phyloP scores from a whole-genome alignment of 1,139 yeast species.

The Debaryomycetaceae sp. region DNA sequence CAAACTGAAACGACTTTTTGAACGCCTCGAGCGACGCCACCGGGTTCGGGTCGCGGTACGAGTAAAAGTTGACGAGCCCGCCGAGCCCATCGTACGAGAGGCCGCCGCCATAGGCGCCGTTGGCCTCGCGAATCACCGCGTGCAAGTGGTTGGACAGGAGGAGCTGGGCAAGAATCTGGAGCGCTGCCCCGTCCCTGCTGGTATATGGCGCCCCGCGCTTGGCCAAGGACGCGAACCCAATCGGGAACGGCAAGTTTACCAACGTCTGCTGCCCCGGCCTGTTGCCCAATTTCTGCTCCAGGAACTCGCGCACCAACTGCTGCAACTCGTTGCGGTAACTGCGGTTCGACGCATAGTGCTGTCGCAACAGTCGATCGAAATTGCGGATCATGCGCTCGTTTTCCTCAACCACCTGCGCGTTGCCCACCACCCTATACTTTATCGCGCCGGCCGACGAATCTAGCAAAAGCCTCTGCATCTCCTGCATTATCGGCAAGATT shows the following conservation, averaged over 20 bases:
- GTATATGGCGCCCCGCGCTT: constrained; percentile 57
- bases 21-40: constrained; percentile 55
- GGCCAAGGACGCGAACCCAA: constrained; percentile 70
- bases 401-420: constrained; percentile 24
- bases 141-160: constrained; percentile 78
- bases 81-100: constrained; percentile 73
- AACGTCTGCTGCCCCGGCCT: constrained; percentile 20
- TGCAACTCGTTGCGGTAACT: constrained; percentile 2
- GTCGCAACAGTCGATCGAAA: constrained; percentile 17
- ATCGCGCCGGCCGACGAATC: constrained; percentile 18
- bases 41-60: constrained; percentile 92
- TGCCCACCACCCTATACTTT: constrained; percentile 53
- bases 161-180: constrained; percentile 73
- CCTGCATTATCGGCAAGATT: constrained; percentile 52
- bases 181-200: constrained; percentile 69
- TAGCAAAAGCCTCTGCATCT: constrained; percentile 39
- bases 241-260: constrained; percentile 78
- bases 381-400: constrained; percentile 31
- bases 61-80: constrained; percentile 72
- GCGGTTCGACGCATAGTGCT: not conserved
- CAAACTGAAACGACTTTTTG: constrained; percentile 44
- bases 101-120: constrained; percentile 98
- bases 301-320: constrained; percentile 5
- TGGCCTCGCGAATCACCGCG: constrained; percentile 84
- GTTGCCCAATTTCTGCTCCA: constrained; percentile 5